Evolutionary conservation across 768 basidiomycete species (phyloP).

Genomic region (Obba rivulosa): DNA sequence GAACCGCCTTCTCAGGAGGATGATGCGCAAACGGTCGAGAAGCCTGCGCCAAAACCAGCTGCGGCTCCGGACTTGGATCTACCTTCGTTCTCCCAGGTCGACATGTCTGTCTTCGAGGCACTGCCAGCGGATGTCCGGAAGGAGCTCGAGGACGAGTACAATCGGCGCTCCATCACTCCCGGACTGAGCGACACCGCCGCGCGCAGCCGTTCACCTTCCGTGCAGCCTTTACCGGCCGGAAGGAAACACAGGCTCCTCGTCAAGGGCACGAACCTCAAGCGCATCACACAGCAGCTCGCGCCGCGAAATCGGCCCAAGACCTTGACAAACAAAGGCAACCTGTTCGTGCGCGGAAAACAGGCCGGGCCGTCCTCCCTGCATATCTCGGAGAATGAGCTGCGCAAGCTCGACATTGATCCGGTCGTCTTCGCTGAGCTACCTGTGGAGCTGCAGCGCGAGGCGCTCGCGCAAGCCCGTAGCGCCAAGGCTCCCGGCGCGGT

Average conservation of each 20-base stretch:
- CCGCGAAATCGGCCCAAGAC: conserved; percentile 42
- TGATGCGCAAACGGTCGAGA: conserved; percentile 7
- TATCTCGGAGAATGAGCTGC: conserved; percentile 53
- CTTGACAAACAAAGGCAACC: conserved; percentile 31
- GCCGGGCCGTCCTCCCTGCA: conserved; percentile 32
- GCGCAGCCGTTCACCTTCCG: conserved; percentile 3
- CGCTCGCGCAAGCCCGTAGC: conserved; percentile 55
- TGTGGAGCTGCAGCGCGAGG: conserved; percentile 63
- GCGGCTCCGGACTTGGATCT: conserved; percentile 31
- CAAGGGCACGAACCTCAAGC: conserved; percentile 44
- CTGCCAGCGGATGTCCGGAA: conserved; percentile 64
- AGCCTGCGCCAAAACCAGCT: background rate
- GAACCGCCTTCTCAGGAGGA: conserved; percentile 31
- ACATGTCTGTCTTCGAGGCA: conserved; percentile 62
- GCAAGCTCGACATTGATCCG: conserved; percentile 65
- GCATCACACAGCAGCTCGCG: conserved; percentile 59
- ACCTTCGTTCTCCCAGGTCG: conserved; percentile 74
- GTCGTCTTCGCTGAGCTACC: conserved; percentile 66
- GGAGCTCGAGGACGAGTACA: conserved; percentile 65
- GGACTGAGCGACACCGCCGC: conserved; percentile 16
- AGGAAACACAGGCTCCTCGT: conserved; percentile 14
- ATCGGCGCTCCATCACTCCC: conserved; percentile 52
- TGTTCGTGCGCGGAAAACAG: conserved; percentile 30
- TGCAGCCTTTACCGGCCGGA: conserved; percentile 1
- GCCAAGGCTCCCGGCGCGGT: conserved; percentile 28